Conservation (phyloP, 1,284 basidiomycete species). For the Puccinia polysora region DNA sequence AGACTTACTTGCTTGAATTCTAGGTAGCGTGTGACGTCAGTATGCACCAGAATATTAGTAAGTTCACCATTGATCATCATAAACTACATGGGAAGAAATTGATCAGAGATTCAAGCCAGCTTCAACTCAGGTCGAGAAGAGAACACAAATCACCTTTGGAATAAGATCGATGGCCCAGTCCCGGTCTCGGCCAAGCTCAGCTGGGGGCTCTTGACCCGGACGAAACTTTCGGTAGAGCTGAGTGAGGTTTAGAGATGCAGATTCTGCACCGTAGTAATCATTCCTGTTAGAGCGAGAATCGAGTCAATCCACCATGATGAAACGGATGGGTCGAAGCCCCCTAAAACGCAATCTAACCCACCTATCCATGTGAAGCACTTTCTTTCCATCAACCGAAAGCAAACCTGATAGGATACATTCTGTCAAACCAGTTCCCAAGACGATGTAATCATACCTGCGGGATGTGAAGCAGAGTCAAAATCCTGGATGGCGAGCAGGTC, state of each 20-base stretch:
- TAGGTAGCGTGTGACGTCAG: conserved; percentile 96
- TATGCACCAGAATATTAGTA: conserved; percentile 97
- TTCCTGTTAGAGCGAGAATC: conserved; percentile 58
- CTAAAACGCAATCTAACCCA: conserved; percentile 30
- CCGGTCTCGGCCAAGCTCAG: conserved; percentile 80
- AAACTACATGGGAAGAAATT: conserved; percentile 61
- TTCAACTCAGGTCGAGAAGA: neutral
- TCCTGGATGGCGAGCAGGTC: neutral
- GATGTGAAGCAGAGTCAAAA: neutral
- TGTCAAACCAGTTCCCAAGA: conserved; percentile 81
- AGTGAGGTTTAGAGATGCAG: conserved; percentile 92
- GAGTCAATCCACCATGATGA: neutral
- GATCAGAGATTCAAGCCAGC: neutral
- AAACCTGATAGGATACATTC: conserved; percentile 96
- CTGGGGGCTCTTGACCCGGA: conserved; percentile 54
- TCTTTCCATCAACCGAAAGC: conserved; percentile 97
- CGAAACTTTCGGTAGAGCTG: conserved; percentile 98
- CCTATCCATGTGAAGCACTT: conserved; percentile 96
- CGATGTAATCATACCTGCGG: conserved; percentile 46
- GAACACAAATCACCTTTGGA: conserved; percentile 50
- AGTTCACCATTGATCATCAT: conserved; percentile 98
- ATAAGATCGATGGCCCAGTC: conserved; percentile 95
- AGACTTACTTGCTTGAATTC: conserved; percentile 81
- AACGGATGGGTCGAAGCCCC: neutral
- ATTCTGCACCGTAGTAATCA: conserved; percentile 98